Evolutionary conservation across 208 protist genomes (phyloP).

Genomic region (Trypanosoma platydactyli): DNA sequence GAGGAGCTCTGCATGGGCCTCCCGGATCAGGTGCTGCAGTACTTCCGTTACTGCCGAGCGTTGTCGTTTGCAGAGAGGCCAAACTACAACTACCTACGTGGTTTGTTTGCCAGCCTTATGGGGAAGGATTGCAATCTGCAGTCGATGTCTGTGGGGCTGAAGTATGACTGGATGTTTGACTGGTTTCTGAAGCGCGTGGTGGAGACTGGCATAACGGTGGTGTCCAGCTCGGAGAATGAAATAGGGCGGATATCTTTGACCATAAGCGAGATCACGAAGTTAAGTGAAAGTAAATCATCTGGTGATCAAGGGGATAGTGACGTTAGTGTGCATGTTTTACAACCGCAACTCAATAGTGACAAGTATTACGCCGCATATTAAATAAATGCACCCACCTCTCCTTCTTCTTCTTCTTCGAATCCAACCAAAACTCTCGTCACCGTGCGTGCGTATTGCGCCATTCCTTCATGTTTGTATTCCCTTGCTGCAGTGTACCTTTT

Average conservation of each 20-base stretch:
- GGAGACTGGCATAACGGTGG: slow-evolving; percentile 45
- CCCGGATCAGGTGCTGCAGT: slow-evolving; percentile 67
- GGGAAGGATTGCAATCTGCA: slow-evolving; percentile 8
- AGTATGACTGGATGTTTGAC: slow-evolving; percentile 86
- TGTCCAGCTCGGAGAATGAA: too few relatives aligned
- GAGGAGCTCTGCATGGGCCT: slow-evolving; percentile 69
- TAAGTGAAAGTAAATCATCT: too few relatives aligned
- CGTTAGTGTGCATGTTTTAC: too few relatives aligned
- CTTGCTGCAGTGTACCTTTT: too few relatives aligned
- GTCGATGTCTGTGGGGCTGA: not conserved
- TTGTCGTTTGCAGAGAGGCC: slow-evolving; percentile 75
- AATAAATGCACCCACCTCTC: too few relatives aligned
- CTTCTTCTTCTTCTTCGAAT: too few relatives aligned
- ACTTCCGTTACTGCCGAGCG: slow-evolving; percentile 72
- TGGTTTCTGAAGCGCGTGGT: slow-evolving; percentile 75
- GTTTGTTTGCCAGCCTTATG: slow-evolving; percentile 57
- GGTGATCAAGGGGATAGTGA: too few relatives aligned
- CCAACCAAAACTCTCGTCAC: not conserved
- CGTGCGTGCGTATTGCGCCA: not conserved
- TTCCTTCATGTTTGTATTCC: too few relatives aligned
- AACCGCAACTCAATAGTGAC: too few relatives aligned
- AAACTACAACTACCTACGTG: slow-evolving; percentile 79
- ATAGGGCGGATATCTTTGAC: too few relatives aligned
- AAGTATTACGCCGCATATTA: too few relatives aligned
- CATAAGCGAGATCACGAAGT: too few relatives aligned